Conservation (phyloP, 2,329 filamentous ascomycete genomes). For the Claviceps sp. region DNA sequence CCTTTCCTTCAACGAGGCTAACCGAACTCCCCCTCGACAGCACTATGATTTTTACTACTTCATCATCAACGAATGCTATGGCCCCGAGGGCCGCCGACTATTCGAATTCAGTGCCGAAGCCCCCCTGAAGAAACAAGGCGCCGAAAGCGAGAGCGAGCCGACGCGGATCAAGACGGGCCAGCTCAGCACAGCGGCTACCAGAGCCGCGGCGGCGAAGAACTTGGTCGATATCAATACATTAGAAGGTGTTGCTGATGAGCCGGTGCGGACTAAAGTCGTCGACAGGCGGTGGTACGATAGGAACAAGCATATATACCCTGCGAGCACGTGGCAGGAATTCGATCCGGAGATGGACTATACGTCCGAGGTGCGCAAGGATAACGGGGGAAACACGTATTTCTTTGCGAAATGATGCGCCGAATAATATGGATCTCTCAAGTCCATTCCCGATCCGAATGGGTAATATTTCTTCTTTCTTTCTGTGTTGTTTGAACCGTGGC, state of each 20-base stretch:
- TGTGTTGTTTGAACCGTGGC: not conserved
- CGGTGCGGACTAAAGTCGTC: conserved; percentile 79
- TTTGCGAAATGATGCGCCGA: conserved; percentile 36
- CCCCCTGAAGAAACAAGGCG: conserved; percentile 14
- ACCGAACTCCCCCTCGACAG: conserved; percentile 28
- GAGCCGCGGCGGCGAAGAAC: conserved; percentile 22
- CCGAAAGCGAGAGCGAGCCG: not conserved
- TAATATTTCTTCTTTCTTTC: not conserved
- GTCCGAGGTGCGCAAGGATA: conserved; percentile 64
- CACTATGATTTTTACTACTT: conserved; percentile 98
- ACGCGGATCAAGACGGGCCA: conserved; percentile 8
- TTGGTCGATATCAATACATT: conserved; percentile 39
- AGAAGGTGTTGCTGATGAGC: conserved; percentile 69
- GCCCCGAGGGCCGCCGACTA: conserved; percentile 56
- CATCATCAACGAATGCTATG: conserved; percentile 71
- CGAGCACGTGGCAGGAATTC: conserved; percentile 91
- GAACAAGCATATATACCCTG: conserved; percentile 97
- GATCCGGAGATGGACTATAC: conserved; percentile 80
- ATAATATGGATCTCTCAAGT: not conserved
- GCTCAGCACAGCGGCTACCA: conserved; percentile 20
- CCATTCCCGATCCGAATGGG: conserved; percentile 1
- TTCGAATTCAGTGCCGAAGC: conserved; percentile 59
- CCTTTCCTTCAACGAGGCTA: not conserved
- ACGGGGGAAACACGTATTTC: conserved; percentile 87
- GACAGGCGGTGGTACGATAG: conserved; percentile 93